Conservation (phyloP, 2,329 filamentous ascomycete genomes). For the Hypoxylon sp. region DNA sequence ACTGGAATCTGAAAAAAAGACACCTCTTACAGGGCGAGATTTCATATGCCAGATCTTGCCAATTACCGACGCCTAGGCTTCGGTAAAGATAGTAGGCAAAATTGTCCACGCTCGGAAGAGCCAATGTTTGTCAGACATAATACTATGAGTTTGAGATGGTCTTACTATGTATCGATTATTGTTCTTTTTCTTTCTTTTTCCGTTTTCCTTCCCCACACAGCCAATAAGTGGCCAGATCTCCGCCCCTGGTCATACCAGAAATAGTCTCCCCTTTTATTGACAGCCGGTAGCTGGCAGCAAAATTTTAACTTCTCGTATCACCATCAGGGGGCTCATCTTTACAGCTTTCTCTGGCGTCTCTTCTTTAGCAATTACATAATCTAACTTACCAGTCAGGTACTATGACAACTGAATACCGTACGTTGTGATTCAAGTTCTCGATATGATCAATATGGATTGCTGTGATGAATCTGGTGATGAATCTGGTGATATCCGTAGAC, state of each 20-base stretch:
- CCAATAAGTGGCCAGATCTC: conserved; percentile 19
- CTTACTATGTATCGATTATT: conserved; percentile 11
- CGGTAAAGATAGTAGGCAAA: conserved; percentile 4
- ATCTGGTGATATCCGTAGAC: conserved; percentile 11
- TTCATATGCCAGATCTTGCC: conserved; percentile 21
- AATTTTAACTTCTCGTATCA: conserved; percentile 11
- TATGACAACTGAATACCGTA: neutral
- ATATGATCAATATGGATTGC: conserved; percentile 18
- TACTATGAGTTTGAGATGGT: conserved; percentile 14
- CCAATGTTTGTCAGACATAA: conserved; percentile 20
- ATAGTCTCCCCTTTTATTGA: conserved; percentile 15
- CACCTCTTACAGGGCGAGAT: conserved; percentile 12
- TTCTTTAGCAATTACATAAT: neutral
- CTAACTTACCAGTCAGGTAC: neutral
- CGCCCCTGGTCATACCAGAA: conserved; percentile 26
- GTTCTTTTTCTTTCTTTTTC: conserved; percentile 10
- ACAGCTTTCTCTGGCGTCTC: neutral
- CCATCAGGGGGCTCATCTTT: conserved; percentile 9
- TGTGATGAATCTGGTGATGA: conserved; percentile 12
- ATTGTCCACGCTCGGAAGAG: neutral
- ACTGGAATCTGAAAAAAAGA: conserved; percentile 19
- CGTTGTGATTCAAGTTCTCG: neutral
- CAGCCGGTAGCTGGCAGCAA: neutral
- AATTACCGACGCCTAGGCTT: neutral
- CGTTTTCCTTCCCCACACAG: conserved; percentile 12